Conservation (phyloP, 352 stramenopile species). For the Phytophthora pisi region DNA sequence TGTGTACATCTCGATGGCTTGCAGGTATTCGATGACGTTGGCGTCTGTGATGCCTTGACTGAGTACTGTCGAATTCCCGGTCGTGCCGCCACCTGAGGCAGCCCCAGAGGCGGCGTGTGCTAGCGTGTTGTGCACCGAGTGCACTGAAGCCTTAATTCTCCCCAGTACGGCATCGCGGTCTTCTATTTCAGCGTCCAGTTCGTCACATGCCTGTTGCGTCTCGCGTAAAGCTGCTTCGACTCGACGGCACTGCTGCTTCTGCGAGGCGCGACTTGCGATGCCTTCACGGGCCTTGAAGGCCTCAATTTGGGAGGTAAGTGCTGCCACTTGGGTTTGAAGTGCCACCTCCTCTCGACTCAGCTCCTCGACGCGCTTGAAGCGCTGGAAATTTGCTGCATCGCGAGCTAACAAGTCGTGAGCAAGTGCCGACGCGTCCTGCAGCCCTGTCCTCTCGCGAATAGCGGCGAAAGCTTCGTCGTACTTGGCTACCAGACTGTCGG, state of each 20-base stretch:
- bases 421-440: conserved; percentile 56
- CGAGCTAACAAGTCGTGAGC: conserved; percentile 56
- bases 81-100: conserved; percentile 13
- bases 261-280: conserved; percentile 57
- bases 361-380: conserved; percentile 77
- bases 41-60: conserved; percentile 42
- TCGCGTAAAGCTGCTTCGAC: conserved; percentile 45
- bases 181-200: conserved; percentile 62
- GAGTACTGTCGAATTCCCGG: conserved; percentile 29
- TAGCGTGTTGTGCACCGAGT: conserved; percentile 78
- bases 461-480: conserved; percentile 70
- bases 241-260: conserved; percentile 61
- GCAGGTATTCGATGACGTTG: conserved; percentile 80
- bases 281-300: conserved; percentile 73
- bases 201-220: conserved; percentile 47
- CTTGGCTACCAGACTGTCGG: conserved; percentile 52
- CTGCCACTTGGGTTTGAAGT: conserved; percentile 55
- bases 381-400: conserved; percentile 83
- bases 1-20: conserved; percentile 76
- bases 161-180: conserved; percentile 57
- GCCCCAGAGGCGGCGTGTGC: conserved; percentile 53
- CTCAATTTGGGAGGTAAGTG: conserved; percentile 55
- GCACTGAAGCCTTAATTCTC: conserved; percentile 69
- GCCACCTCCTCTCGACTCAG: conserved; percentile 62
- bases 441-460: conserved; percentile 63